phyloP scores from a whole-genome alignment of 192 early-diverging fungal genomes.

The Coemansia sp. region DNA sequence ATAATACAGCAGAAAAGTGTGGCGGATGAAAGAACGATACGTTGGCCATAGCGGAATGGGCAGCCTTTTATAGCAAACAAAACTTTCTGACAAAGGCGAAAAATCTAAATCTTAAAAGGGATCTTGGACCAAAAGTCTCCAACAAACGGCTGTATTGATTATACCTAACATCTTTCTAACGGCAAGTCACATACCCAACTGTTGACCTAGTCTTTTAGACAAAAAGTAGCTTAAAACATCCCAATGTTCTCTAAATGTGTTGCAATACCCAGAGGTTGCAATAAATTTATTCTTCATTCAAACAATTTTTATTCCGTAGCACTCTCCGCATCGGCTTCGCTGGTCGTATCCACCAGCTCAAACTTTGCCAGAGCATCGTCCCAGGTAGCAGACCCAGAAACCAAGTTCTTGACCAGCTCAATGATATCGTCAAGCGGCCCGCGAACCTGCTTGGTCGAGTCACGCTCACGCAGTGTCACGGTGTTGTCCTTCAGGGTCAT shows the following conservation, averaged over 20 bases:
- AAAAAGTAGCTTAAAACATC: neutral
- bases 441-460: conserved; percentile 93
- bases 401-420: conserved; percentile 71
- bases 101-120: too few relatives aligned
- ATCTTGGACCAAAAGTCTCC: too few relatives aligned
- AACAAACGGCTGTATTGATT: too few relatives aligned
- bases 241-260: neutral
- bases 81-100: too few relatives aligned
- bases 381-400: conserved; percentile 73
- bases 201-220: too few relatives aligned
- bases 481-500: conserved; percentile 90
- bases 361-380: conserved; percentile 64
- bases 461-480: conserved; percentile 94
- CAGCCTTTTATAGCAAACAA: neutral
- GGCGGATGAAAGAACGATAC: too few relatives aligned
- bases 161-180: too few relatives aligned
- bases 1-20: neutral
- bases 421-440: conserved; percentile 68
- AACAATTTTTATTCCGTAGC: neutral
- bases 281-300: neutral
- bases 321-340: conserved; percentile 5
- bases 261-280: neutral
- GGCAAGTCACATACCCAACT: too few relatives aligned
- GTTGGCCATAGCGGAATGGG: too few relatives aligned
- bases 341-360: conserved; percentile 58